Percentiles rank a stretch among this genome's conserved stretches.
These are phyloP conservation scores for Ogataea pini DNA, from an alignment of 805 yeast genomes.

Conservation along the genomic window DNA sequence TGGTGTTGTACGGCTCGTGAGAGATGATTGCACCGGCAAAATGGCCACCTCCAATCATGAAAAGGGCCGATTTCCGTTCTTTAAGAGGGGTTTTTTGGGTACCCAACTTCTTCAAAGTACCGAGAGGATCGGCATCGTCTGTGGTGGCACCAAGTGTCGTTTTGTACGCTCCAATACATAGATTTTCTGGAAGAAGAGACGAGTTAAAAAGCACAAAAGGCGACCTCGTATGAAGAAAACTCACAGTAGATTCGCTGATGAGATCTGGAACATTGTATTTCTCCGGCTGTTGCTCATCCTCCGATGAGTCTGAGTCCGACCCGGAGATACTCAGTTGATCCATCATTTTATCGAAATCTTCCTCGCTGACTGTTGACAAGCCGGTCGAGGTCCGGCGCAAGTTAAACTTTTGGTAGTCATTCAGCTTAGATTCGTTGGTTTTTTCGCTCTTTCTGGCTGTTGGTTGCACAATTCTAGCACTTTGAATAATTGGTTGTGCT, in stretches of 20 bases:
- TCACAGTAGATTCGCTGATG: constrained; percentile 38
- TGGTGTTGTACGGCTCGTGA: constrained; percentile 58
- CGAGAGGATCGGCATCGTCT: constrained; percentile 48
- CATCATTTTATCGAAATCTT: constrained; percentile 56
- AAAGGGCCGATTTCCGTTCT: constrained; percentile 62
- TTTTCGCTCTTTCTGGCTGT: constrained; percentile 13
- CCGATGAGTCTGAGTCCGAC: constrained; percentile 42
- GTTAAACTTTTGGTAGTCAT: constrained; percentile 41
- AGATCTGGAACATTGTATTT: background rate
- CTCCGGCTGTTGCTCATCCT: constrained; percentile 19
- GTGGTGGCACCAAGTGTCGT: constrained; percentile 49
- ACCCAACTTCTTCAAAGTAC: constrained; percentile 37
- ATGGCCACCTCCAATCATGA: constrained; percentile 98
- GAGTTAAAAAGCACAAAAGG: constrained; percentile 66
- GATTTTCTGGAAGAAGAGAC: constrained; percentile 40
- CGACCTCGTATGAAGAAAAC: constrained; percentile 66
- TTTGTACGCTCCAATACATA: constrained; percentile 70
- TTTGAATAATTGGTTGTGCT: background rate
- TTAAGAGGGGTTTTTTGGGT: constrained; percentile 20
- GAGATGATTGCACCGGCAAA: constrained; percentile 93
- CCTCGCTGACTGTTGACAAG: constrained; percentile 49
- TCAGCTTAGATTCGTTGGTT: background rate
- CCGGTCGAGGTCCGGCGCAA: constrained; percentile 51
- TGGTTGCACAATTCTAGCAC: constrained; percentile 18
- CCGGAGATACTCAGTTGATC: constrained; percentile 63